Base-by-base conservation (phyloP, 2,329 filamentous ascomycete genomes). In the Penicillium sp. region DNA sequence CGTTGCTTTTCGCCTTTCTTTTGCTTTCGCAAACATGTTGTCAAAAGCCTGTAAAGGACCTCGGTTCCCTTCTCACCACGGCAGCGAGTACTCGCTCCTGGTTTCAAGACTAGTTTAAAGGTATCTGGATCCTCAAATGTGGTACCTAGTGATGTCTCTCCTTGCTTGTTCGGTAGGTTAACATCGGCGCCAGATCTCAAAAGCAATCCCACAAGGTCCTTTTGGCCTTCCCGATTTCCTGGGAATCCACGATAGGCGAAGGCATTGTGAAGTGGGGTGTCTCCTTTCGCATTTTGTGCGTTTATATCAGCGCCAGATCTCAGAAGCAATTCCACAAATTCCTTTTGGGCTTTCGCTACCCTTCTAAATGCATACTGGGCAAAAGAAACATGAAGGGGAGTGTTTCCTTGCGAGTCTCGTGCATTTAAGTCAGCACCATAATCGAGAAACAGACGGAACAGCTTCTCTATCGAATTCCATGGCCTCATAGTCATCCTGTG, bases 241-340 rank as follows among this genome's bases (percentile, higher is more conserved):
- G 1, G 5, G 16, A 48, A 2, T 5, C 1, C 8, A 2, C 7
- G 24, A 5, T 0, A 2, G 20, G 9, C 4, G 14, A 47, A 5
- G 3, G 20, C 32, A 35, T 4, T 2, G 14, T 47, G 45, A 22
- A 47, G 45, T 3, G 31, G 45, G 6, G 45, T 37, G 14, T 47
- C 3, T 26, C 32, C 45, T 5, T 24, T 1, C 9, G 6, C 8
- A n/a, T 35, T 6, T 47, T 13, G 45, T 35, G 45, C 16, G 6
- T 35, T n/a, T 16, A 47, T n/a, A 35, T n/a, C 14, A 13, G 32
- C 45, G 5, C 31, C 45, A 47, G 5, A 26, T 26, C 24, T 26
- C 6, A 26, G 6, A 26, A 26, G 24, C 24, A 26, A 26, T 26
- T 26, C 24, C 1, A 26, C 24, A 26, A 26, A 6, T 7, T 26